Evolutionary conservation across 176 grass and related monocot genomes (phyloP).

Genomic region (Zea mays): Zm-B73-REFERENCE-NAM-5.0 NC_050097.1:87242501-87243000

Average conservation of each 20-base stretch:
- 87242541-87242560: no score
- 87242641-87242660: conserved; percentile 58
- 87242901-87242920: conserved; percentile 15
- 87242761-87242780: conserved; percentile 92
- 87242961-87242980: conserved; percentile 78
- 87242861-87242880: conserved; percentile 3
- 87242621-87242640: conserved; percentile 23
- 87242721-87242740: conserved; percentile 95
- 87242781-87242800: conserved; percentile 91
- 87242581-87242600: no score
- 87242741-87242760: conserved; percentile 95
- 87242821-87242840: conserved; percentile 77
- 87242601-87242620: not conserved
- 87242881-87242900: not conserved
- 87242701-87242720: conserved; percentile 83
- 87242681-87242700: conserved; percentile 96
- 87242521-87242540: no score
- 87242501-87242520: no score
- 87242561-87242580: no score
- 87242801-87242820: conserved; percentile 92
- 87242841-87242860: conserved; percentile 21
- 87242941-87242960: conserved; percentile 76
- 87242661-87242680: conserved; percentile 99
- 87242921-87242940: conserved; percentile 69
- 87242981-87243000: conserved; percentile 89